These are phyloP conservation scores for Fomitopsis palustris DNA, from an alignment of 1,284 basidiomycete genomes.

Conservation along the genomic window DNA sequence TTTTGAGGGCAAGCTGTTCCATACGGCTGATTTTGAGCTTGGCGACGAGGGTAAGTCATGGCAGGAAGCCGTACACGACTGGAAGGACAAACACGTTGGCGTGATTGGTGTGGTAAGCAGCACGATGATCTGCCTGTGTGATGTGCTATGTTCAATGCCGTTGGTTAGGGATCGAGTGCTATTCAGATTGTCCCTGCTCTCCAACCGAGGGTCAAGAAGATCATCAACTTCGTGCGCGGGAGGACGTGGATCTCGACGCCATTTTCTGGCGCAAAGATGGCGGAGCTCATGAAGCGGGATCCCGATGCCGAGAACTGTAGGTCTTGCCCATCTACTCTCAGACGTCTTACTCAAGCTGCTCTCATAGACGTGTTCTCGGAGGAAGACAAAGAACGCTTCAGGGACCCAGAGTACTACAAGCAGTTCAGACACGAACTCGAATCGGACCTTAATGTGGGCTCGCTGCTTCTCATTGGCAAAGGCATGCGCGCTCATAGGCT, in stretches of 20 bases:
- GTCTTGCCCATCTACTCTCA: constrained; percentile 9
- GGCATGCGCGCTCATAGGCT: neutral
- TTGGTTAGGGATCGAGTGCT: constrained; percentile 54
- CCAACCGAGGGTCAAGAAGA: constrained; percentile 46
- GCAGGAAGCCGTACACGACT: constrained; percentile 45
- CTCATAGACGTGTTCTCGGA: constrained; percentile 46
- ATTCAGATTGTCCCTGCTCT: constrained; percentile 61
- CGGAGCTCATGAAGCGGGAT: constrained; percentile 36
- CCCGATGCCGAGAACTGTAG: constrained; percentile 40
- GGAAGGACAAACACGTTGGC: constrained; percentile 53
- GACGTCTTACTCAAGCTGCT: neutral
- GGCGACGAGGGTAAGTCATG: constrained; percentile 38
- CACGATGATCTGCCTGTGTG: neutral
- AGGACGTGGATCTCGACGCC: constrained; percentile 58
- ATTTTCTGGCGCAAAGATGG: constrained; percentile 40
- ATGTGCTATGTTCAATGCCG: neutral
- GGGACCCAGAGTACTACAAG: constrained; percentile 46
- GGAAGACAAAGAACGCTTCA: constrained; percentile 48
- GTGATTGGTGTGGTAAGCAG: constrained; percentile 56
- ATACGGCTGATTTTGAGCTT: constrained; percentile 56
- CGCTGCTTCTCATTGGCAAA: neutral
- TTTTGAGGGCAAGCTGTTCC: constrained; percentile 50
- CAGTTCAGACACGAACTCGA: constrained; percentile 50
- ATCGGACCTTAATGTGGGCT: constrained; percentile 47
- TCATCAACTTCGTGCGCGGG: constrained; percentile 58